Evolutionary conservation across 352 stramenopile genomes (phyloP), one percentile per base, ranked within the genome.

Genomic region (Phytophthora fragariae): DNA sequence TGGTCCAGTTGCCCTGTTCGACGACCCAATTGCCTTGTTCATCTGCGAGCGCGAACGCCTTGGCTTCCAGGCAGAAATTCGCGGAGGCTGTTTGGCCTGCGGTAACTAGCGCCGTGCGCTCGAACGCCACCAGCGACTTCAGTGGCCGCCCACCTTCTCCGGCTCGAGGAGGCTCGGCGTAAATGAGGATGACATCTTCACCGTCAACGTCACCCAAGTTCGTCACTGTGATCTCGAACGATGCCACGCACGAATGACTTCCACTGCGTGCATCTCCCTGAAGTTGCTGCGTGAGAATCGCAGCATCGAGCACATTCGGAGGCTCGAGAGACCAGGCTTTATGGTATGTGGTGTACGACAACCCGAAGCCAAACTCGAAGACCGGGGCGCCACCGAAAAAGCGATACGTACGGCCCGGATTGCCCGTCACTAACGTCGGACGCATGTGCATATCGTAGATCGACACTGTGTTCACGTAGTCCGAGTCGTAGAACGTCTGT

Each of bases 391-490:
- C 91, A 14, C 62, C 82, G 76, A 89, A 95, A 57, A 97, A 98
- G 15, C 92, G 87, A 60, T 98, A 95, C 5, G 92, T 97, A 24
- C 92, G 79, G 3, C 92, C 92, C 4, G 85, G 88, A 49, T 91
- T 89, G 3, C 76, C 82, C 5, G 78, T 90, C 59, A 47, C 67
- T 19, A 77, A 73, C 1, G 73, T 85, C 19, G 91, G 91, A 4
- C 91, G 86, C 90, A 97, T 95, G 84, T 94, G 84, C 82, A 95
- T 94, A 68, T 95, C 89, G 66, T 86, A 91, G 47, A 94, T 83
- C 21, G 85, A 86, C 52, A 91, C 73, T 11, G 54, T 39, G 57
- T 88, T 65, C 15, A 81, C 69, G 29, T 87, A 93, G 5, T 82
- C 75, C 9, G 74, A 75, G 11, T 74, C 69, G 65, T 92, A 94